Evolutionary conservation across 2,329 filamentous ascomycete genomes (phyloP).

Genomic region (Phoma herbarum): DNA sequence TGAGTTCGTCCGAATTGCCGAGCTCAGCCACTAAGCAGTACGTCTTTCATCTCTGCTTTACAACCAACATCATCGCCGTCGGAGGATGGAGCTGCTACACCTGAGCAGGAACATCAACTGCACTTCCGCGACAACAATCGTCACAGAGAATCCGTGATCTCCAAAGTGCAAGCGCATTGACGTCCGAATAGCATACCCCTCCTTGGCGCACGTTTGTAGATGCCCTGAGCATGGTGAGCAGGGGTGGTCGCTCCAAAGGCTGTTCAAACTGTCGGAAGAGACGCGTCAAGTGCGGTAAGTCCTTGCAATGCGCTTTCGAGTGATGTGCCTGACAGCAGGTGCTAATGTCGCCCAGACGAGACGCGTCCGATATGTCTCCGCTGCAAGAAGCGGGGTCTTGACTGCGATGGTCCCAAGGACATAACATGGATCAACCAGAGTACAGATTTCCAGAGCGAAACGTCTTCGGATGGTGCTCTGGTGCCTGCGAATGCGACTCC

Average conservation of each 20-base stretch:
- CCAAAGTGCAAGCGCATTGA: not conserved
- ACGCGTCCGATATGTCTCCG: constrained; percentile 36
- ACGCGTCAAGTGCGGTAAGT: constrained; percentile 43
- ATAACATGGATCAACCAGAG: constrained; percentile 36
- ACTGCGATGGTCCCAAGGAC: constrained; percentile 38
- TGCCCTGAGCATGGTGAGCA: constrained; percentile 36
- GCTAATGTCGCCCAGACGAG: constrained; percentile 32
- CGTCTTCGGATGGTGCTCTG: constrained; percentile 1
- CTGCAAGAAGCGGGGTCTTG: constrained; percentile 35
- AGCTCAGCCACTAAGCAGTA: constrained; percentile 13
- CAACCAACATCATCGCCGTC: not conserved
- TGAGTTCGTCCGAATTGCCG: constrained; percentile 3
- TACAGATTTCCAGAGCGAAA: not conserved
- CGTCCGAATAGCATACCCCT: not conserved
- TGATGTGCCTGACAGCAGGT: not conserved
- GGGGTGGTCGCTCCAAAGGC: constrained; percentile 42
- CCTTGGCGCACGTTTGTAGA: not conserved
- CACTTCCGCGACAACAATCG: not conserved
- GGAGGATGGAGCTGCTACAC: constrained; percentile 2
- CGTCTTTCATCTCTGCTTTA: constrained; percentile 7
- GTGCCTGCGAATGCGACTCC: constrained; percentile 1
- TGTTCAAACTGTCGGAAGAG: constrained; percentile 39
- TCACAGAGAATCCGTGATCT: not conserved
- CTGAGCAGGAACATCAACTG: not conserved
- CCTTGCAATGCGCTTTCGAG: not conserved